Evolutionary conservation across 768 basidiomycete species (phyloP).

Genomic region (Russula compacta): DNA sequence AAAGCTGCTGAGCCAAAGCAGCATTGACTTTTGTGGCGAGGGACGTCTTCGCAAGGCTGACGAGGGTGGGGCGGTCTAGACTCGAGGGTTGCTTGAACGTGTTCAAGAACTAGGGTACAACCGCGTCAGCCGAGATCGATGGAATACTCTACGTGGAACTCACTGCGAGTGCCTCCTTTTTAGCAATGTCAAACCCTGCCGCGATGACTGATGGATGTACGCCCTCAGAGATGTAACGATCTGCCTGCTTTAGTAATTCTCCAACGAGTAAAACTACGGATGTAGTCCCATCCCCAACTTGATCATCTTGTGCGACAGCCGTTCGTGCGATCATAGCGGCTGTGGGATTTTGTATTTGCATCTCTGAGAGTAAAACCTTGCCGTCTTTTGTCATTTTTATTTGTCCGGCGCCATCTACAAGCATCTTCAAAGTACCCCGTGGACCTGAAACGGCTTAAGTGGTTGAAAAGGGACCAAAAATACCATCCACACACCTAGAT

Average conservation of each 20-base stretch:
- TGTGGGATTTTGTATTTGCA: slow-evolving; percentile 99
- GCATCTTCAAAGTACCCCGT: slow-evolving; percentile 97
- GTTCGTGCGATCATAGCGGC: slow-evolving; percentile 99
- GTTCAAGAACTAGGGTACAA: slow-evolving; percentile 71
- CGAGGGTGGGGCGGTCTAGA: slow-evolving; percentile 82
- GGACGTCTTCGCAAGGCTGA: slow-evolving; percentile 92
- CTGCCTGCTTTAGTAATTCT: slow-evolving; percentile 92
- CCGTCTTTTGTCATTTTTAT: slow-evolving; percentile 99
- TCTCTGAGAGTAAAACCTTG: slow-evolving; percentile 95
- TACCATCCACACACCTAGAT: slow-evolving; percentile 59
- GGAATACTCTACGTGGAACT: slow-evolving; percentile 28
- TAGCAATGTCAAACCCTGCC: slow-evolving; percentile 94
- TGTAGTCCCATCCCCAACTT: slow-evolving; percentile 98
- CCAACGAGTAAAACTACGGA: slow-evolving; percentile 94
- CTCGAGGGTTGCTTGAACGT: slow-evolving; percentile 70
- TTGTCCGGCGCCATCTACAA: slow-evolving; percentile 95
- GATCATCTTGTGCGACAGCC: slow-evolving; percentile 97
- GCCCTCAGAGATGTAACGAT: slow-evolving; percentile 95
- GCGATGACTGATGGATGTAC: slow-evolving; percentile 95
- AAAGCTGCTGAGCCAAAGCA: slow-evolving; percentile 75
- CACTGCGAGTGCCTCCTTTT: slow-evolving; percentile 87
- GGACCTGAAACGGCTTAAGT: slow-evolving; percentile 50
- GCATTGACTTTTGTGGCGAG: slow-evolving; percentile 87
- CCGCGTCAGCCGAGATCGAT: slow-evolving; percentile 21
- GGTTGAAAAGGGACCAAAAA: not conserved